Evolutionary conservation across 164 flowering plant species (phyloP), one percentile per base, ranked within the genome.

Genomic region (Tetracentron sinense): DNA sequence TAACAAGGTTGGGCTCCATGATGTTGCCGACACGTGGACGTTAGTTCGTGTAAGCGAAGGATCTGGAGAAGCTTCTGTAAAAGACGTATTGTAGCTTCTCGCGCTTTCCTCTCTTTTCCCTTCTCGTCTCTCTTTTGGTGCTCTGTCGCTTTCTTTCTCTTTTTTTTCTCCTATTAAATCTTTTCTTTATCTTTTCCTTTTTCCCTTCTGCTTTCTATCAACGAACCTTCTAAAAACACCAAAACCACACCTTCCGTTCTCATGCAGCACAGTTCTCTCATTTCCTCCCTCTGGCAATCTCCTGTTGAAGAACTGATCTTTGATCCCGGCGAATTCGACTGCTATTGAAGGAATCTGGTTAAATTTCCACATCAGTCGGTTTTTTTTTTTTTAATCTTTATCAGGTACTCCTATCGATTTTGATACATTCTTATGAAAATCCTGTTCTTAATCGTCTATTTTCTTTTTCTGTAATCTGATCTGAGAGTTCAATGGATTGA

Each of bases 181-280:
- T 51, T 77, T 77, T 77, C 61, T 62, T 62, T 31, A 33, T 31
- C 20, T 56, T 46, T 55, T 58, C 47, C 11, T 21, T 63, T 15
- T 3, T 59, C 23, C 56, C 52, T 26, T 46, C 20, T 42, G n/a
- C n/a, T 19, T 29, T 42, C 28, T 14, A 6, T 42, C 46, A 4
- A 25, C 29, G 82, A 79, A 79, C 57, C 65, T 79, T 79, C 79
- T 79, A 79, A 79, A 79, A 75, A 63, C 60, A 30, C 51, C 65
- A 60, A 35, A 55, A 29, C 47, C 42, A 30, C 54, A 47, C 19
- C 31, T 16, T 65, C 23, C 11, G 44, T 38, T 38, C 44, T 38
- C 44, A n/a, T n/a, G n/a, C n/a, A n/a, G n/a, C 44, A 12, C 38
- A 33, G 38, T 4, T 7, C 56, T 54, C 60, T 51, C 63, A 42